Evolutionary conservation across 129 eudicot genomes (phyloP).

Genomic region (Lonicera japonica): DNA sequence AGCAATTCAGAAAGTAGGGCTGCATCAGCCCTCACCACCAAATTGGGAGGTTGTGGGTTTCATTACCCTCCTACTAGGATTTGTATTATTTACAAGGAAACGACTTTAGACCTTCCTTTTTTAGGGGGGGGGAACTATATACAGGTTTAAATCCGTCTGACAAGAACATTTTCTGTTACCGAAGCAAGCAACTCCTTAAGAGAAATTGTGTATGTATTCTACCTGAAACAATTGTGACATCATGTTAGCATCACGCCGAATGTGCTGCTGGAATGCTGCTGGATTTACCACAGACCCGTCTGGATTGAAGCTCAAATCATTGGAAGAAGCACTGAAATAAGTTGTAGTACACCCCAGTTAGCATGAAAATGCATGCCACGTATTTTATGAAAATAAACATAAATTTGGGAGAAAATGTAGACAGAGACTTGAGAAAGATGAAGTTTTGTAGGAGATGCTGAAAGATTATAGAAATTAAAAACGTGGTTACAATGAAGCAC

Average conservation of each 20-base stretch:
- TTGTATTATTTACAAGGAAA: too few relatives aligned
- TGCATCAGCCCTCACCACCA: too few relatives aligned
- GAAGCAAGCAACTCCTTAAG: background rate
- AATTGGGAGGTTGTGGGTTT: too few relatives aligned
- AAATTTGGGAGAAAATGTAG: background rate
- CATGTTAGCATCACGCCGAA: constrained; percentile 66
- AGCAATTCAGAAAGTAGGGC: too few relatives aligned
- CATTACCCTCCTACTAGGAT: too few relatives aligned
- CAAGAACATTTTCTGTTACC: background rate
- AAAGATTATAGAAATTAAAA: too few relatives aligned
- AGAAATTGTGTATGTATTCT: constrained; percentile 2
- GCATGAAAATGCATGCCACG: background rate
- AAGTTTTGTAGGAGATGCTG: too few relatives aligned
- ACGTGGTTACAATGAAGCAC: too few relatives aligned
- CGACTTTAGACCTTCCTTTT: too few relatives aligned
- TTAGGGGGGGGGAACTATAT: too few relatives aligned
- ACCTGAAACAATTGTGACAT: constrained; percentile 98
- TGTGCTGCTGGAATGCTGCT: constrained; percentile 85
- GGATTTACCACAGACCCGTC: constrained; percentile 94
- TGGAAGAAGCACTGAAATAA: constrained; percentile 46
- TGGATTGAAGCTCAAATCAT: constrained; percentile 51
- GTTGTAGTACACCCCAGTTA: constrained; percentile 5
- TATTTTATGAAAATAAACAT: background rate
- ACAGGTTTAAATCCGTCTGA: background rate
- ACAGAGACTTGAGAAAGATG: background rate